Conservation (phyloP, 352 stramenopile species). For the Chrysophaeum taylorii region DNA sequence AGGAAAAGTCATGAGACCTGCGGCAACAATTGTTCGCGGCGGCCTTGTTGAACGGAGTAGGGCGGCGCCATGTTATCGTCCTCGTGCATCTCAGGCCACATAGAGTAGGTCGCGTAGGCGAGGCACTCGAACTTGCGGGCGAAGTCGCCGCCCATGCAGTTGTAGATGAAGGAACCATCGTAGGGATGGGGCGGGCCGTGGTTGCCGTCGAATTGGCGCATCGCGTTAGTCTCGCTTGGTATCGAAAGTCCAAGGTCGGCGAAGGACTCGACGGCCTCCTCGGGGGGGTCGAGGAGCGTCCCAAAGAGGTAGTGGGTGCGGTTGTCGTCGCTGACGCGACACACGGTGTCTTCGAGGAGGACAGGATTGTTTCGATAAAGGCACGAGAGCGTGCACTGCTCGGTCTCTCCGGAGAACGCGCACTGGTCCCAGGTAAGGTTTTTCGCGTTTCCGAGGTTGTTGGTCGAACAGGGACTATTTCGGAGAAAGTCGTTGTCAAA, state of each 20-base stretch:
- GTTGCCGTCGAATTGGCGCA: not conserved
- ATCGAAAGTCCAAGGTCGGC: no score
- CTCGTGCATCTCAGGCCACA: no score
- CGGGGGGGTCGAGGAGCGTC: not conserved
- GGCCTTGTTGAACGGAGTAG: no score
- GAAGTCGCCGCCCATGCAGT: not conserved
- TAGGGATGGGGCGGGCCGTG: not conserved
- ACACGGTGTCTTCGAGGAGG: not conserved
- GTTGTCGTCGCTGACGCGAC: not conserved
- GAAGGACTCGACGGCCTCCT: not conserved
- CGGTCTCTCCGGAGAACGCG: not conserved
- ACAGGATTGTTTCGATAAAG: not conserved
- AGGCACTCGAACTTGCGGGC: not conserved
- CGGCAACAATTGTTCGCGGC: no score
- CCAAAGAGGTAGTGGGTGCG: not conserved
- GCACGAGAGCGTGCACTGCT: conserved; percentile 5
- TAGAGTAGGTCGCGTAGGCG: not conserved
- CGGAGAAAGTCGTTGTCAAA: not conserved
- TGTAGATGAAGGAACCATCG: not conserved
- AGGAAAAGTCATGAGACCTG: no score
- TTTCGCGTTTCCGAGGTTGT: not conserved
- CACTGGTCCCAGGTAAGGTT: not conserved
- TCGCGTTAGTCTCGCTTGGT: not conserved
- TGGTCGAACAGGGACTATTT: not conserved
- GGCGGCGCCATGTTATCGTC: no score